Evolutionary conservation across 306 rosid genomes (phyloP).

Genomic region (Arachis stenosperma): DNA sequence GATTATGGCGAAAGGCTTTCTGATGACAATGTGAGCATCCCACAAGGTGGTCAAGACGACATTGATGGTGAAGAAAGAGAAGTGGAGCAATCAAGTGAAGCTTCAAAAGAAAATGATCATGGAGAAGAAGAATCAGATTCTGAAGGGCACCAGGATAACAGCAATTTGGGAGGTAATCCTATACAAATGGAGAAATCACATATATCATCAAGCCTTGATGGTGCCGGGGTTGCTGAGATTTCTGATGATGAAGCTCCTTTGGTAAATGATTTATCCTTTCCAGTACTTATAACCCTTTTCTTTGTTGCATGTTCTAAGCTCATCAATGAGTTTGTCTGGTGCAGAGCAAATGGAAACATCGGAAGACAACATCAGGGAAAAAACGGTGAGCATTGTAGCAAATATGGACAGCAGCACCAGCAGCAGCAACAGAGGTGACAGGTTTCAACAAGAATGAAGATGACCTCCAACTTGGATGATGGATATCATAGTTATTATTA

Average conservation of each 20-base stretch:
- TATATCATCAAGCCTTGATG: constrained; percentile 39
- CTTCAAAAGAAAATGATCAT: constrained; percentile 48
- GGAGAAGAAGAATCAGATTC: constrained; percentile 51
- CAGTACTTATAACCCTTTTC: constrained; percentile 1
- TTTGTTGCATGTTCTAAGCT: constrained; percentile 15
- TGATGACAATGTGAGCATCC: constrained; percentile 46
- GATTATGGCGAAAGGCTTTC: constrained; percentile 48
- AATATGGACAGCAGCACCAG: neutral
- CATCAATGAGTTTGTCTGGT: constrained; percentile 29
- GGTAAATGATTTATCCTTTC: constrained; percentile 53
- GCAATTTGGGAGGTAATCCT: constrained; percentile 43
- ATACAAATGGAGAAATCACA: constrained; percentile 44
- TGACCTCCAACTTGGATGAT: constrained; percentile 31
- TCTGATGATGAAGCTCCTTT: constrained; percentile 94
- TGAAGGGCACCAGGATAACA: constrained; percentile 52
- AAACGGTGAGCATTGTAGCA: constrained; percentile 29
- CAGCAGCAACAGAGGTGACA: constrained; percentile 27
- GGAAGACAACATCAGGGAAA: constrained; percentile 48
- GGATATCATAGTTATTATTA: constrained; percentile 33
- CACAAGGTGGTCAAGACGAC: constrained; percentile 44
- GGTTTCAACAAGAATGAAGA: constrained; percentile 42
- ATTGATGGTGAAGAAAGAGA: constrained; percentile 52
- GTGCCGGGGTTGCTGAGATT: constrained; percentile 52
- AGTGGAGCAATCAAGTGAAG: constrained; percentile 52
- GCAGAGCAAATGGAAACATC: constrained; percentile 85